These are phyloP conservation scores for Daldinia loculata DNA, from an alignment of 495 filamentous ascomycete species.

Conservation along the genomic window DNA sequence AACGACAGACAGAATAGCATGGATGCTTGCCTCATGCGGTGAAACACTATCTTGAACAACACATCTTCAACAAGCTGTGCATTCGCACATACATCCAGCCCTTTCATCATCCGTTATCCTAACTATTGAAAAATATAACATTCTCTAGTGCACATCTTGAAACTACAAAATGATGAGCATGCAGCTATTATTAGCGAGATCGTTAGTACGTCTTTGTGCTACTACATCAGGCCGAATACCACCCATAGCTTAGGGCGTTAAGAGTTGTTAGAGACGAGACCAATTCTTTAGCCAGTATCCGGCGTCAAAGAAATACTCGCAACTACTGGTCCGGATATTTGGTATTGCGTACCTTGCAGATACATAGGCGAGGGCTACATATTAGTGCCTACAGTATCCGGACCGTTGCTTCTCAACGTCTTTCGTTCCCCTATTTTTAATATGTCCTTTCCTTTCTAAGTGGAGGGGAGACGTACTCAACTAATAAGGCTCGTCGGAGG, in stretches of 20 bases:
- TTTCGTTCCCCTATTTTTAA: slow-evolving; percentile 18
- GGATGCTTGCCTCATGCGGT: slow-evolving; percentile 31
- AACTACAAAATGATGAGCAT: slow-evolving; percentile 25
- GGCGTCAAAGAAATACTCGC: slow-evolving; percentile 10
- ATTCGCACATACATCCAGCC: slow-evolving; percentile 1
- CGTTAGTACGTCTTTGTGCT: slow-evolving; percentile 20
- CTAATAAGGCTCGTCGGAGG: slow-evolving; percentile 27
- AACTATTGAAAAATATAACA: slow-evolving; percentile 3
- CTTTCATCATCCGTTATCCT: slow-evolving; percentile 5
- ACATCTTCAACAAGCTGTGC: slow-evolving; percentile 25
- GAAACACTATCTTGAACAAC: slow-evolving; percentile 42
- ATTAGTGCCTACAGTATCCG: slow-evolving; percentile 2
- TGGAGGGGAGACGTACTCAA: slow-evolving; percentile 18
- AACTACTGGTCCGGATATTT: slow-evolving; percentile 26
- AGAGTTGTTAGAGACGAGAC: slow-evolving; percentile 18
- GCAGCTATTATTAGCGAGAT: slow-evolving; percentile 36
- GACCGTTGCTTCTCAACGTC: background rate
- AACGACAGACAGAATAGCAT: slow-evolving; percentile 11
- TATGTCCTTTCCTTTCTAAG: slow-evolving; percentile 15
- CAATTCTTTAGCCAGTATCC: slow-evolving; percentile 27
- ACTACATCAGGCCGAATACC: slow-evolving; percentile 24
- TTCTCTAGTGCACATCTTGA: slow-evolving; percentile 27
- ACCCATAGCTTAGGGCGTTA: background rate
- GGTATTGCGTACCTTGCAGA: slow-evolving; percentile 36
- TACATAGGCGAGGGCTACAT: background rate